These are phyloP conservation scores for Rhizopogon sp. DNA, from an alignment of 768 basidiomycete species.

Conservation along the genomic window DNA sequence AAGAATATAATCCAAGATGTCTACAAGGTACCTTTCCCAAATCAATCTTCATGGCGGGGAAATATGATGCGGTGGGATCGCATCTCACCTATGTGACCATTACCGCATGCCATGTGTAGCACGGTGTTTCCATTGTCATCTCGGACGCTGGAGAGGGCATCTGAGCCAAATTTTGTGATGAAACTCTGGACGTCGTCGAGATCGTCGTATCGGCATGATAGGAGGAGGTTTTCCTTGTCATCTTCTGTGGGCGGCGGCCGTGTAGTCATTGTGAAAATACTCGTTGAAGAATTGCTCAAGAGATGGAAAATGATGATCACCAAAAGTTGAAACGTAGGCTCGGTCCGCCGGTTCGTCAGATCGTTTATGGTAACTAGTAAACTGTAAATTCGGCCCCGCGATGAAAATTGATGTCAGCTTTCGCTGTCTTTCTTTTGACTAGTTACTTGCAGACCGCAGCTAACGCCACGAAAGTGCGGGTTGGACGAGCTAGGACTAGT, in stretches of 20 bases:
- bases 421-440: no score
- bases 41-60: conserved; percentile 25
- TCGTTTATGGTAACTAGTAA: no score
- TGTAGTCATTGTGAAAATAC: conserved; percentile 2
- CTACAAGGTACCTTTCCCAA: conserved; percentile 49
- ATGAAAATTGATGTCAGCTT: no score
- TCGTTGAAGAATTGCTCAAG: background rate
- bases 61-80: conserved; percentile 2
- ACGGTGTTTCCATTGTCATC: conserved; percentile 79
- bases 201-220: conserved; percentile 87
- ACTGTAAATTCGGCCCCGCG: no score
- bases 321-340: background rate
- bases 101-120: conserved; percentile 84
- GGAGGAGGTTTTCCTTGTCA: conserved; percentile 68
- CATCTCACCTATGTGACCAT: conserved; percentile 78
- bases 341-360: background rate
- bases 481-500: no score
- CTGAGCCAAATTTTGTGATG: conserved; percentile 50
- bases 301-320: background rate
- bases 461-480: no score
- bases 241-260: conserved; percentile 36
- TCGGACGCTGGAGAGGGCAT: conserved; percentile 40
- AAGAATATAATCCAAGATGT: conserved; percentile 71
- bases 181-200: conserved; percentile 71
- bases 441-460: no score